phyloP scores from a whole-genome alignment of 2,329 filamentous ascomycete species.

The Camillea tinctor region DNA sequence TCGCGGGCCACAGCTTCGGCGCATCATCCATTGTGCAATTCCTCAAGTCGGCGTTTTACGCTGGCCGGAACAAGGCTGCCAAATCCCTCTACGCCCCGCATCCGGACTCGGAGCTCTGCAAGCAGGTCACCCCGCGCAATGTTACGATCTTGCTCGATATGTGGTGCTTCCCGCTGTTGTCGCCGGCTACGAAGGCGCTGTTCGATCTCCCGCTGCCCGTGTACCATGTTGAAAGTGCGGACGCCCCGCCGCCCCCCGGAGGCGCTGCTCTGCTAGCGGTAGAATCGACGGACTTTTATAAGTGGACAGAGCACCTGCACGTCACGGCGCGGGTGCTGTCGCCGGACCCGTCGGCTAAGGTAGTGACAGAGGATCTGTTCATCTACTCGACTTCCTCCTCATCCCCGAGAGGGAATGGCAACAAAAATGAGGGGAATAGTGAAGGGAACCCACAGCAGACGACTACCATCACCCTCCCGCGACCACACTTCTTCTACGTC shows the following conservation, averaged over 20 bases:
- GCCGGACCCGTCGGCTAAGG: conserved; percentile 46
- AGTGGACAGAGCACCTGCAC: conserved; percentile 72
- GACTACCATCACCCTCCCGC: conserved; percentile 18
- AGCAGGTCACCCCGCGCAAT: conserved; percentile 67
- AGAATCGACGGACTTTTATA: conserved; percentile 74
- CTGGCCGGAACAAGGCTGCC: conserved; percentile 44
- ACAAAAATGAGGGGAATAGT: no score
- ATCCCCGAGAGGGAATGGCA: no score
- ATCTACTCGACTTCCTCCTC: conserved; percentile 20
- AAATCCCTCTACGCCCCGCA: conserved; percentile 56
- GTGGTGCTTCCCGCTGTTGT: conserved; percentile 74
- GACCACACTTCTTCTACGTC: conserved; percentile 74
- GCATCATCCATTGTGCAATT: conserved; percentile 73
- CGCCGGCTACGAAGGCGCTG: conserved; percentile 60
- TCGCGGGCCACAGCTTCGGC: conserved; percentile 80
- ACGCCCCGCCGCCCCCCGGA: conserved; percentile 41
- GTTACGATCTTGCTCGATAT: conserved; percentile 73
- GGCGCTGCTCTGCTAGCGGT: conserved; percentile 65
- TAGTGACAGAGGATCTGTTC: conserved; percentile 42
- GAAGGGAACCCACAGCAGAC: no score
- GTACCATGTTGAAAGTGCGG: conserved; percentile 10
- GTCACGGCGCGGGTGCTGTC: conserved; percentile 66
- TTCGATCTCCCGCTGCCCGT: conserved; percentile 71
- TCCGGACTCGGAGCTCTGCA: conserved; percentile 52
- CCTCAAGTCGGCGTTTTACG: conserved; percentile 75